Base-by-base conservation (phyloP, 2,329 filamentous ascomycete genomes). In the Xylaria arbuscula region DNA sequence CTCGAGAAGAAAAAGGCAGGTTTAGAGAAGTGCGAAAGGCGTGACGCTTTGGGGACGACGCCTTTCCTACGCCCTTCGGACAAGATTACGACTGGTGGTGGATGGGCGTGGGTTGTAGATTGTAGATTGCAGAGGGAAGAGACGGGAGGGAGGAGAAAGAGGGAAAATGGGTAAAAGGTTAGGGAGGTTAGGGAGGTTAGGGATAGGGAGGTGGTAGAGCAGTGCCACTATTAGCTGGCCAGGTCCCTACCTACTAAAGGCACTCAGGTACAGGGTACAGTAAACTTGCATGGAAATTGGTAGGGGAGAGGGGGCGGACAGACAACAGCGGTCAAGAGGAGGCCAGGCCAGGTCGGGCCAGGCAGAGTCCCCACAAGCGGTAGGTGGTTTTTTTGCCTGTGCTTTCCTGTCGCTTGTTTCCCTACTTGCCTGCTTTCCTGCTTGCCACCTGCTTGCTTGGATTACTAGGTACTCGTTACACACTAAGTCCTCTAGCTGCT, bases 121-220 rank as follows among this genome's bases (percentile, higher is more conserved):
- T 62, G 70, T 71, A 59, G 68, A 67, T 71, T 60, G 70, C 70
- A 69, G 65, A 69, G 68, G 64, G 64, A 71, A 70, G 66, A 67
- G 62, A 63, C 53, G 45, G 67, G 60, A 71, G 70, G 45, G 66
- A 70, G 72, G 60, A 70, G 66, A 58, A 66, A 70, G 58, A 70
- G 64, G 62, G 66, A 69, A 67, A 38, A 50, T 68, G 61, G 70
- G 28, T 28, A 68, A 64, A 63, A 63, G 70, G 61, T 69, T 56
- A 60, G 38, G 13, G 57, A 63, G 70, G 61, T 69, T 56, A 60
- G 38, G 13, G 57, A 62, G 48, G 56, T 32, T 50, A 24, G 55
- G 55, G 51, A 34, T 17, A 34, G 50, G 36, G 55, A 32, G 24
- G 40, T 13, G 28, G 63, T 34, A 55, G 19, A 36, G 62, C 62